Evolutionary conservation across 73 alveolate genomes (phyloP), one percentile per base, ranked within the genome.

Genomic region (Tetrahymena borealis): DNA sequence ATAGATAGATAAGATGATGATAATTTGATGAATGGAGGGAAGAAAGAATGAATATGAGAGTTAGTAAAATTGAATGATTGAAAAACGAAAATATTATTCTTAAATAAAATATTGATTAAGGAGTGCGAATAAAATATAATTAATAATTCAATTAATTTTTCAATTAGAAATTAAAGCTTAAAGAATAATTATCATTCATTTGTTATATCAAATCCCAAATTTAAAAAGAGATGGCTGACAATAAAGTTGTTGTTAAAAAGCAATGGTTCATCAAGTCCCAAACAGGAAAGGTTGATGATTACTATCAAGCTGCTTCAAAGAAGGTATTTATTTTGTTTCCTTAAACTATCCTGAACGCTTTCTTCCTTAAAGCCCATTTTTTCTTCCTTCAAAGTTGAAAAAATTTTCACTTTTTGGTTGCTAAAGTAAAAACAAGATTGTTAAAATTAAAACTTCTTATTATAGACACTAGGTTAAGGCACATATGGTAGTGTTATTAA

Each of bases 181-280:
- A n/a, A n/a, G n/a, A n/a, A n/a, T n/a, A n/a, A n/a, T n/a, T n/a
- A n/a, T n/a, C n/a, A n/a, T n/a, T n/a, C n/a, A n/a, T n/a, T n/a
- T n/a, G n/a, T n/a, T n/a, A n/a, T n/a, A n/a, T n/a, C n/a, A n/a
- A n/a, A n/a, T n/a, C n/a, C n/a, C n/a, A n/a, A n/a, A n/a, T n/a
- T n/a, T n/a, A n/a, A n/a, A n/a, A n/a, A n/a, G n/a, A n/a, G n/a
- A n/a, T 60, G 85, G 85, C 85, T 60, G 85, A 60, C 28, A 60
- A 79, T 36, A 33, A 79, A 79, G 91, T 93, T 79, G 85, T 93
- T 4, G 91, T 93, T 39, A 93, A 93, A 90, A 93, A 93, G 40
- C 18, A 93, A 40, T 93, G 95, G 95, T 93, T 93, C 90, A 93
- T 93, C 92, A 93, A 93, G 78, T 93, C 95, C 9, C 39, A 39